A percentile compares a stretch with the other conserved stretches of the same genome.
phyloP scores from a whole-genome alignment of 306 rosid species.

The Glycine tomentella region DNA sequence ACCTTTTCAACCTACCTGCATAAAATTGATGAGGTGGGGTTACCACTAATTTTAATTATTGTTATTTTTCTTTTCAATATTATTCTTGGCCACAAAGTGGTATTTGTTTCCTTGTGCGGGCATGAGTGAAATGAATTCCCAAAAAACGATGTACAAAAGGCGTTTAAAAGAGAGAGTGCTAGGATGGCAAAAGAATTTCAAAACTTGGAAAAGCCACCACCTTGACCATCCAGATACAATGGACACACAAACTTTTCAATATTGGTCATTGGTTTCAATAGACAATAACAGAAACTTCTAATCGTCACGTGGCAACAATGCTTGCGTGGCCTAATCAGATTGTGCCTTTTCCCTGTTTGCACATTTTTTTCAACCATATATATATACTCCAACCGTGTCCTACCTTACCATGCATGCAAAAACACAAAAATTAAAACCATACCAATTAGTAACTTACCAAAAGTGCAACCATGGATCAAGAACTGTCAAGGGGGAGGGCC shows the following conservation, averaged over 20 bases:
- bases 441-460: too few relatives aligned
- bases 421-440: too few relatives aligned
- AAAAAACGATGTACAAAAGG: background rate
- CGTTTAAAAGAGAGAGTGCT: background rate
- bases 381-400: background rate
- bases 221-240: conserved; percentile 78
- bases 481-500: conserved; percentile 43
- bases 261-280: conserved; percentile 20
- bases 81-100: conserved; percentile 40
- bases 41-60: background rate
- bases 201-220: conserved; percentile 61
- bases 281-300: conserved; percentile 50
- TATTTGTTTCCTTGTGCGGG: conserved; percentile 24
- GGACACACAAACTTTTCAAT: conserved; percentile 46
- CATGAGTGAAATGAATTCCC: background rate
- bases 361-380: conserved; percentile 48
- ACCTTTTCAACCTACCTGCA: conserved; percentile 36
- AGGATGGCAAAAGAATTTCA: conserved; percentile 37
- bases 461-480: conserved; percentile 37
- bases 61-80: background rate
- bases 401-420: too few relatives aligned
- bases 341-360: background rate
- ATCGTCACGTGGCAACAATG: conserved; percentile 53
- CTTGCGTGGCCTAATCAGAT: conserved; percentile 39
- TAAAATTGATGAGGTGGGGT: background rate